Conservation (phyloP, 805 yeast genomes). For the Pichia kluyveri region DNA sequence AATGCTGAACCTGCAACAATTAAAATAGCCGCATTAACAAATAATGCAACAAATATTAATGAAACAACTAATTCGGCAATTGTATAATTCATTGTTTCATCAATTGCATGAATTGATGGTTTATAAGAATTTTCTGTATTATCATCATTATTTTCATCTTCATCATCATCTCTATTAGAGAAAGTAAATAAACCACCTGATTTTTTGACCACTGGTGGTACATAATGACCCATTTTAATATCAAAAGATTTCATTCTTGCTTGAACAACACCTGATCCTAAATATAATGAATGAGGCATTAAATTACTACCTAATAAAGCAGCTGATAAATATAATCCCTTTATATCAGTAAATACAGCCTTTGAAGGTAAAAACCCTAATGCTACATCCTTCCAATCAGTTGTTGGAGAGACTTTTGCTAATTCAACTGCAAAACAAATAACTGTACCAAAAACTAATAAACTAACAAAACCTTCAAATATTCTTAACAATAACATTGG, state of each 20-base stretch:
- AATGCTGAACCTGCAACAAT: conserved; percentile 89
- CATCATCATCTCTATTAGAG: conserved; percentile 20
- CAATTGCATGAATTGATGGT: conserved; percentile 75
- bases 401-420: conserved; percentile 51
- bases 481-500: conserved; percentile 68
- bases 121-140: conserved; percentile 29
- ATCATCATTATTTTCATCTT: conserved; percentile 20
- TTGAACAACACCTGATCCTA: conserved; percentile 86
- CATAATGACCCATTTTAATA: conserved; percentile 52
- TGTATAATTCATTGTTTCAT: conserved; percentile 70
- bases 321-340: conserved; percentile 70
- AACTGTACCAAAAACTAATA: conserved; percentile 73
- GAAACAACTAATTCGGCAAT: conserved; percentile 78
- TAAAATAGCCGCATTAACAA: conserved; percentile 82
- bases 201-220: conserved; percentile 23
- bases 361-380: conserved; percentile 55
- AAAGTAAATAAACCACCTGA: conserved; percentile 9
- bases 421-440: conserved; percentile 77
- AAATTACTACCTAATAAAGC: conserved; percentile 92
- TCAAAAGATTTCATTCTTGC: conserved; percentile 78
- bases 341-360: conserved; percentile 38
- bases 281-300: conserved; percentile 86
- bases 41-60: conserved; percentile 79
- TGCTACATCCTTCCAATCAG: conserved; percentile 50
- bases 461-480: conserved; percentile 75